Base-by-base conservation (phyloP, 2,329 filamentous ascomycete species). In the Anthostomella pinea region DNA sequence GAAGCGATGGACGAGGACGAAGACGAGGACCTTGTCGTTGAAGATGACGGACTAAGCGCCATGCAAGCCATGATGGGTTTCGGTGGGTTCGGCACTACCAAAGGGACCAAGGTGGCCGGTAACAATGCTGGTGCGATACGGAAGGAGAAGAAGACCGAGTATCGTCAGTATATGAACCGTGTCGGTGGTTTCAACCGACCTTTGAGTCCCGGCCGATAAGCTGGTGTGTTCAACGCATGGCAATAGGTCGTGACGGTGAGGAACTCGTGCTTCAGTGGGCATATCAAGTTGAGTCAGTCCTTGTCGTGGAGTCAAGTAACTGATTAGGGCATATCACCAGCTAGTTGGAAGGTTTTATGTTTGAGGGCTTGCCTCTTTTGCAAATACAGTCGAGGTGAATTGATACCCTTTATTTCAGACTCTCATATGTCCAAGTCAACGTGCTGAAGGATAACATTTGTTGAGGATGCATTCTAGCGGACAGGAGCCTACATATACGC, bases 131-230 rank as follows among this genome's bases (percentile, higher is more conserved):
- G 86, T 37, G 87, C 73, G 0, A 81, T 96, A 34, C 73, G 83
- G 50, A 96, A 93, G 72, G 88, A 93, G 67, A 96, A 95, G 79
- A 90, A 88, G 78, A 86, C 83, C 10, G 79, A 94, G 70, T 97
- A 96, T 58, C 77, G 93, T 52, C 93, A 98, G 75, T 98, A 98
- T 65, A 98, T 98, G 81, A 93, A 93, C 58, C 77, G 86, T 38
- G 72, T 81, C 33, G 86, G 86, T 38, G 86, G 86, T 5, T 93
- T 93, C 69, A 93, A 91, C 60, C 67, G 86, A 52, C 85, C 86
- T 29, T 66, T 90, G 34, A 85, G 82, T 61, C 80, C 79, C n/a
- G 49, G 47, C 8, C 51, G 52, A 18, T 53, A 40, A 27, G 11
- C 9, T 15, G 13, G 7, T 8, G 25, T n/a, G 15, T 11, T 25